phyloP scores from a whole-genome alignment of 768 basidiomycete species.

The Boletus huronensis region DNA sequence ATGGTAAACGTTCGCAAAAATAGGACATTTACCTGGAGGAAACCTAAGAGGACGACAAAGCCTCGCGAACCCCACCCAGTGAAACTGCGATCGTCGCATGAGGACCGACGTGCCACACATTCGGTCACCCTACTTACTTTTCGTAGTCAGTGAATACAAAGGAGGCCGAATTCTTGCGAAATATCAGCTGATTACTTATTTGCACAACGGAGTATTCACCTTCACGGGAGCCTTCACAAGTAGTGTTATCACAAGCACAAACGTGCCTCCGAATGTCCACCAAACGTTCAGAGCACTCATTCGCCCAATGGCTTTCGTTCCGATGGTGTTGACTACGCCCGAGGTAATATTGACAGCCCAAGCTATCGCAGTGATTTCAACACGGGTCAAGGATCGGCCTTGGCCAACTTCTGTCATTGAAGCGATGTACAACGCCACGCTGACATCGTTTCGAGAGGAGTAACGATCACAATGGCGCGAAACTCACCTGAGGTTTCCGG shows the following conservation, averaged over 20 bases:
- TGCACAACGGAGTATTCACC: conserved; percentile 26
- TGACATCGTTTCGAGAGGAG: conserved; percentile 14
- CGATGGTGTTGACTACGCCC: conserved; percentile 52
- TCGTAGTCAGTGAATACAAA: conserved; percentile 58
- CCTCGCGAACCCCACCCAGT: conserved; percentile 52
- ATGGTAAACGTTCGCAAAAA: neutral
- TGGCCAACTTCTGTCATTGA: conserved; percentile 49
- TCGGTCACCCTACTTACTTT: conserved; percentile 35
- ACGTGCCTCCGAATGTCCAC: conserved; percentile 59
- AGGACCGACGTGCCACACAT: neutral
- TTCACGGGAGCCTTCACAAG: conserved; percentile 53
- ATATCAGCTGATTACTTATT: neutral
- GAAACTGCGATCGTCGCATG: conserved; percentile 35
- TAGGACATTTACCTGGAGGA: conserved; percentile 30
- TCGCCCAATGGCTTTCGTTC: conserved; percentile 53
- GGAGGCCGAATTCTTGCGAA: conserved; percentile 43
- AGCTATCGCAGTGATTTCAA: conserved; percentile 51
- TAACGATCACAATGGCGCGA: neutral
- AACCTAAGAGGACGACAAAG: conserved; percentile 57
- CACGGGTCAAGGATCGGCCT: conserved; percentile 40
- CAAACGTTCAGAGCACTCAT: conserved; percentile 56
- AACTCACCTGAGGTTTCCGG: conserved; percentile 49
- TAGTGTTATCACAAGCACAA: conserved; percentile 55
- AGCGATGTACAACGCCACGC: conserved; percentile 53
- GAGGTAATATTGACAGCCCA: conserved; percentile 56